Conservation (phyloP, 495 filamentous ascomycete species). For the Halenospora varia region DNA sequence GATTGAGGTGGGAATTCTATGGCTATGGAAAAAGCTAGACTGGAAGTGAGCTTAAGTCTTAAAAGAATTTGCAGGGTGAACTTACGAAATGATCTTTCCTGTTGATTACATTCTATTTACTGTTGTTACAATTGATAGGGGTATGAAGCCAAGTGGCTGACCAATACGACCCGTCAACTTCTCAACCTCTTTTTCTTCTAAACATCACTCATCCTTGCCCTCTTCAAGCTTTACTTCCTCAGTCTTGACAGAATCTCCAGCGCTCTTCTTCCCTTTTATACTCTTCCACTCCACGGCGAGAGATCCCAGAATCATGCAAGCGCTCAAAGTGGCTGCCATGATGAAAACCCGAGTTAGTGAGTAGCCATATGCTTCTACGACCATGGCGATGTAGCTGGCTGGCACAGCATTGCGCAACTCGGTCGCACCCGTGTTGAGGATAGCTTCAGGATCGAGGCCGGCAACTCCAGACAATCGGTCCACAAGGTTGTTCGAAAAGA, state of each 20-base stretch:
- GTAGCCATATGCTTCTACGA: slow-evolving; percentile 21
- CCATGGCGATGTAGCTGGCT: not conserved
- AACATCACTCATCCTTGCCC: not conserved
- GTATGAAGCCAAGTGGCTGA: too few relatives aligned
- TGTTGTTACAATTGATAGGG: too few relatives aligned
- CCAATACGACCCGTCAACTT: too few relatives aligned
- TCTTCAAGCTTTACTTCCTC: not conserved
- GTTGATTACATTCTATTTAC: too few relatives aligned
- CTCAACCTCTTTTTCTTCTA: too few relatives aligned
- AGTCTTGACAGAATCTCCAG: not conserved
- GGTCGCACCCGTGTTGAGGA: slow-evolving; percentile 49
- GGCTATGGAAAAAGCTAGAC: too few relatives aligned
- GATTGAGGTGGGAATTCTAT: too few relatives aligned
- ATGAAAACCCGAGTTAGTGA: slow-evolving; percentile 18
- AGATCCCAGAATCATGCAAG: not conserved
- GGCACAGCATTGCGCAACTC: slow-evolving; percentile 15
- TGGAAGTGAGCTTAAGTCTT: too few relatives aligned
- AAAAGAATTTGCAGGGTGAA: too few relatives aligned
- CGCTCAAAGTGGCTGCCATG: slow-evolving; percentile 11
- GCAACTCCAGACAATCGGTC: slow-evolving; percentile 22
- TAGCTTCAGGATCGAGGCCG: slow-evolving; percentile 12
- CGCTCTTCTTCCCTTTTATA: not conserved
- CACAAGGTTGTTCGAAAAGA: slow-evolving; percentile 12
- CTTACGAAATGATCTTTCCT: too few relatives aligned
- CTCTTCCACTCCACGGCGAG: slow-evolving; percentile 6